These are phyloP conservation scores for Botrytis paeoniae DNA, from an alignment of 2,329 filamentous ascomycete genomes.

Conservation along the genomic window DNA sequence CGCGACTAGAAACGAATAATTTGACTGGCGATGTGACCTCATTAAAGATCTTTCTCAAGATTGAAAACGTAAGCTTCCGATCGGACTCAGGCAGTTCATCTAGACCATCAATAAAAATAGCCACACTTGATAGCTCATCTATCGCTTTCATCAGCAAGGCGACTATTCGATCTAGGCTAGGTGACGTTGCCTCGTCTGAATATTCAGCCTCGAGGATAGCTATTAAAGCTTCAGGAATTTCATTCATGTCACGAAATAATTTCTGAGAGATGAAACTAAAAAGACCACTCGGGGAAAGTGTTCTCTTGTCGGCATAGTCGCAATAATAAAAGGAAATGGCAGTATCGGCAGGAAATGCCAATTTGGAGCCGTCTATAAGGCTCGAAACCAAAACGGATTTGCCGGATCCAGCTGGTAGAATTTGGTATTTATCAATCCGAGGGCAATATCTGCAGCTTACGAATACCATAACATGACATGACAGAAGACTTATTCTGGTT, in stretches of 20 bases:
- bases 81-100: background rate
- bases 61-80: background rate
- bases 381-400: constrained; percentile 7
- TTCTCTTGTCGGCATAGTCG: constrained; percentile 23
- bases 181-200: background rate
- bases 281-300: background rate
- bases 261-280: background rate
- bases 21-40: background rate
- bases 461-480: constrained; percentile 3
- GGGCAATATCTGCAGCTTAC: background rate
- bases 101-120: background rate
- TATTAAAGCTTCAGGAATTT: background rate
- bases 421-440: background rate
- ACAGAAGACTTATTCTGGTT: background rate
- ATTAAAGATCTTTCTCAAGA: background rate
- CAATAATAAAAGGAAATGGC: constrained; percentile 20
- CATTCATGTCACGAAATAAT: background rate
- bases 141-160: background rate
- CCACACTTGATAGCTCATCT: background rate
- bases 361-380: background rate
- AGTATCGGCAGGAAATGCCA: background rate
- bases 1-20: background rate
- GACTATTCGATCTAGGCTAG: background rate
- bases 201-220: background rate
- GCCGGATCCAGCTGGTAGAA: background rate